Percentiles rank a stretch among this genome's conserved stretches.
Conservation (phyloP, 2,329 filamentous ascomycete genomes). For the Emergomyces orientalis region DNA sequence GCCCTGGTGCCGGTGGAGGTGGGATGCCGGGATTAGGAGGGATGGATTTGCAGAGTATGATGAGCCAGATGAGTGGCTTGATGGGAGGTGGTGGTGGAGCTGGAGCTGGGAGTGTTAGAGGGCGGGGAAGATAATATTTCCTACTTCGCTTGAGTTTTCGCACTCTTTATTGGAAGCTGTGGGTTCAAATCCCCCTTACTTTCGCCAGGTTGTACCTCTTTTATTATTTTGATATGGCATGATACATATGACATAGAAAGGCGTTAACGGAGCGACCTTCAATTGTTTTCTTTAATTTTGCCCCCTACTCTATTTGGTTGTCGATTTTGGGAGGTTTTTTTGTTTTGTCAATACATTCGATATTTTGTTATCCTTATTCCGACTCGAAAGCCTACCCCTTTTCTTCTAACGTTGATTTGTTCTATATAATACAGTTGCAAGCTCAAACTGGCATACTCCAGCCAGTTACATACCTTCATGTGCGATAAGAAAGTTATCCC, state of each 20-base stretch:
- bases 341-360: neutral
- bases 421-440: neutral
- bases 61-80: slow-evolving; percentile 63
- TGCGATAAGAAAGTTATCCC: neutral
- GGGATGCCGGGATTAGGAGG: slow-evolving; percentile 51
- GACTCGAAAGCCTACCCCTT: neutral
- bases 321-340: too few relatives aligned
- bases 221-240: neutral
- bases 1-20: slow-evolving; percentile 45
- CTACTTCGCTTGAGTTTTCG: slow-evolving; percentile 15
- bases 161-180: slow-evolving; percentile 1
- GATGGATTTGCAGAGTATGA: slow-evolving; percentile 62
- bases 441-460: neutral
- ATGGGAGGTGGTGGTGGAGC: slow-evolving; percentile 43
- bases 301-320: neutral
- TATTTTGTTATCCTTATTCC: neutral
- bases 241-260: slow-evolving; percentile 6
- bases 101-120: slow-evolving; percentile 26
- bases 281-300: neutral
- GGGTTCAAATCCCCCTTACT: too few relatives aligned
- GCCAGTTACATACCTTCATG: neutral
- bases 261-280: slow-evolving; percentile 7
- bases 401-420: neutral
- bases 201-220: slow-evolving; percentile 1
- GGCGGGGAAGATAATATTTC: slow-evolving; percentile 13